Base-by-base conservation (phyloP, 2,329 filamentous ascomycete species). In the Aspergillus arachidicola region DNA sequence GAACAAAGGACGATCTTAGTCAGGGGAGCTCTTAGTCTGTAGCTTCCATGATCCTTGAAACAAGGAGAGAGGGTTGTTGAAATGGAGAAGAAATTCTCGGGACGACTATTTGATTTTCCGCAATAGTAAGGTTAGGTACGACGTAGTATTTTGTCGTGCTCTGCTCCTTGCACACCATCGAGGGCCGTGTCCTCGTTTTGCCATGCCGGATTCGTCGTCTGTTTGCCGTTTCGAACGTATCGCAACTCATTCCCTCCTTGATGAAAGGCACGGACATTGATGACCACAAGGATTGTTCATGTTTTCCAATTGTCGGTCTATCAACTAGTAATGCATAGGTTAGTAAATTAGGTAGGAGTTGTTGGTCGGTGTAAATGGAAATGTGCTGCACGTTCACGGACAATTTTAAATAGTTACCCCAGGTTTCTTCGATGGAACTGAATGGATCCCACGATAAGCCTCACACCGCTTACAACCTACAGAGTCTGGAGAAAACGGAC, bases 1-100 rank as follows among this genome's bases (percentile, higher is more conserved):
- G 46, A 51, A 62, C 60, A 59, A 62, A 62, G 60, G 45, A 59
- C 60, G 48, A 58, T 58, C 26, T 54, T 50, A 36, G 56, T 50
- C 56, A 58, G 56, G 56, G 43, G 56, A 46, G 48, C 45, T 19
- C 43, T 48, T 50, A 41, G 38, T 41, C 51, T 56, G 59, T 53
- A 26, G 45, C 30, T 50, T 14, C 34, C 32, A 55, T 21, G 23
- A 23, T 55, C 32, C 51, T 55, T 55, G 51, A 55, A 55, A 55
- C 51, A 55, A 34, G 51, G 28, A 23, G 28, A 23, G n/a, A 55
- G 34, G 12, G 11, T 51, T 51, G 48, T 12, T 16, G 26, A 51
- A 51, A 51, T 12, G 48, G 26, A 5, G 28, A n/a, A 19, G 21
- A 23, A 12, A 34, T 32, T n/a, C 16, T 51, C 7, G 48, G 48